Evolutionary conservation across 2,329 filamentous ascomycete species (phyloP).

Genomic region (Cordyceps cateniannulata): DNA sequence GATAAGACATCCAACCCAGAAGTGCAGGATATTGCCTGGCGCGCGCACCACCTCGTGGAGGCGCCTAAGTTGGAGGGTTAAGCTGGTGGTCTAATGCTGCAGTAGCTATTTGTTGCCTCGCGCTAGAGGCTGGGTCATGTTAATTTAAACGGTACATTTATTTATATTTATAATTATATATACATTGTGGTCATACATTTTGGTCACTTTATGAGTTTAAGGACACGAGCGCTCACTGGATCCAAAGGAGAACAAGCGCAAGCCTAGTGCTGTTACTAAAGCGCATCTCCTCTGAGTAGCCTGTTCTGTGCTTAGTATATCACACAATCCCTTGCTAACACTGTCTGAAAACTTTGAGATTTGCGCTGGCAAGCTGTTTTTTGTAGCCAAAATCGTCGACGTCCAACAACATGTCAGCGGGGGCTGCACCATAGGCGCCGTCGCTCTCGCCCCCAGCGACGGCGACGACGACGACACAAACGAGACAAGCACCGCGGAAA

Average conservation of each 20-base stretch:
- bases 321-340: neutral
- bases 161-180: too few relatives aligned
- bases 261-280: too few relatives aligned
- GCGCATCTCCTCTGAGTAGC: too few relatives aligned
- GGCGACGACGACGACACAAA: constrained; percentile 13
- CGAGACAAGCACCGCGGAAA: constrained; percentile 3
- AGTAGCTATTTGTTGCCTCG: neutral
- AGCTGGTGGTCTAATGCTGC: neutral
- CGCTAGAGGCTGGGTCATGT: neutral
- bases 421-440: constrained; percentile 35
- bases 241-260: too few relatives aligned
- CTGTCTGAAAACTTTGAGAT: constrained; percentile 11
- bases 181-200: too few relatives aligned
- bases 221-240: too few relatives aligned
- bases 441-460: constrained; percentile 24
- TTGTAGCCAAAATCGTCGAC: constrained; percentile 34
- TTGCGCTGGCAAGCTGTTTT: constrained; percentile 30
- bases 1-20: neutral
- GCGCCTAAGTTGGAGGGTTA: neutral
- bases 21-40: neutral
- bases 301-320: too few relatives aligned
- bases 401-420: constrained; percentile 31
- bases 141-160: neutral
- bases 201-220: too few relatives aligned
- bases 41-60: neutral